These are phyloP conservation scores for Corchorus olitorius DNA, from an alignment of 345 rosid species.

Conservation along the genomic window DNA sequence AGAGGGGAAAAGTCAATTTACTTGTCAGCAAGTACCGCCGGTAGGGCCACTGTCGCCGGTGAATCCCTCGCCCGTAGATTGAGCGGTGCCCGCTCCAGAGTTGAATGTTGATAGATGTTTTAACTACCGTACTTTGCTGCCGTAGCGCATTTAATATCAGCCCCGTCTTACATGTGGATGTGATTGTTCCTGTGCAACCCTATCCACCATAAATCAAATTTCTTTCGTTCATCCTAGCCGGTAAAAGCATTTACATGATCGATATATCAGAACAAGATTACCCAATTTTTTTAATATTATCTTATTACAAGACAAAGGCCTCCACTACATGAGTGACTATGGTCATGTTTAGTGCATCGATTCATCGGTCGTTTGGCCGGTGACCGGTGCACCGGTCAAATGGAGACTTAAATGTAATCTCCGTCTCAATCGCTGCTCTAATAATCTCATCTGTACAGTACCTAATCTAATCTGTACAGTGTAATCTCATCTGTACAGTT, in stretches of 20 bases:
- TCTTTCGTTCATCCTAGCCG: not conserved
- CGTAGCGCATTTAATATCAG: slow-evolving; percentile 5
- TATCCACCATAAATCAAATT: not conserved
- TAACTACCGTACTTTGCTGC: slow-evolving; percentile 18
- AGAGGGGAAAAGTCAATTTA: not conserved
- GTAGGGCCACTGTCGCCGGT: slow-evolving; percentile 12
- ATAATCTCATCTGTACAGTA: too few species aligned
- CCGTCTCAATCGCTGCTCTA: too few species aligned
- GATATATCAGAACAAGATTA: not conserved
- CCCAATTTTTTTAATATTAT: too few species aligned
- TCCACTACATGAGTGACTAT: too few species aligned
- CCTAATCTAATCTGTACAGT: too few species aligned
- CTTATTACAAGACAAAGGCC: too few species aligned
- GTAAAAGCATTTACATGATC: not conserved
- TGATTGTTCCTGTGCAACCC: not conserved
- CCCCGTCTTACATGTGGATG: slow-evolving; percentile 5
- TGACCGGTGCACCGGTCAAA: too few species aligned
- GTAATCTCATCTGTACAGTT: too few species aligned
- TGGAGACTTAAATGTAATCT: too few species aligned
- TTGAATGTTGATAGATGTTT: slow-evolving; percentile 2
- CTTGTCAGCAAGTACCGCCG: not conserved
- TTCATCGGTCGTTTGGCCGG: too few species aligned
- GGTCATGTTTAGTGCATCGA: too few species aligned
- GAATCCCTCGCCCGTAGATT: not conserved
- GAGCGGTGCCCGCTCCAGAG: not conserved